These are phyloP conservation scores for sunflower (Helianthus annuus) DNA, from an alignment of 129 eudicot genomes.

Conservation along the genomic window DNA sequence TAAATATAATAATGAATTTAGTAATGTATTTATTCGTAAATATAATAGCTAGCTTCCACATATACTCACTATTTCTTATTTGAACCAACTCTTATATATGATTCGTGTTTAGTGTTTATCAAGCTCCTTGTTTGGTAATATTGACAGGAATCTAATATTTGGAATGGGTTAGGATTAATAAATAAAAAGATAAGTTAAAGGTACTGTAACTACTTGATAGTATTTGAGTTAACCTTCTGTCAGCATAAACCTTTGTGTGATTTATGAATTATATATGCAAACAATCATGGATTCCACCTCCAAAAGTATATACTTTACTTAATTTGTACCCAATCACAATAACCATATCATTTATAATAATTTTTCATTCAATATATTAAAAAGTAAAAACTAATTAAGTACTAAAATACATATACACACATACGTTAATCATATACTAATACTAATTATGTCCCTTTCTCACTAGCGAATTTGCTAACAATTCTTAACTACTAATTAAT, in stretches of 20 bases:
- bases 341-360: constrained; percentile 27
- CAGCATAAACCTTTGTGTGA: constrained; percentile 9
- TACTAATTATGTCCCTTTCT: constrained; percentile 16
- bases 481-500: constrained; percentile 35
- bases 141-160: no score
- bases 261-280: constrained; percentile 16
- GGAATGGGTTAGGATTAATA: not conserved
- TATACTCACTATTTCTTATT: no score
- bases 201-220: not conserved
- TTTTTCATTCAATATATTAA: constrained; percentile 11
- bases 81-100: no score
- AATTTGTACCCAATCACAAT: constrained; percentile 33
- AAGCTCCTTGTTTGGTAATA: no score
- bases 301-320: constrained; percentile 33
- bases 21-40: no score
- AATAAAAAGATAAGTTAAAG: not conserved
- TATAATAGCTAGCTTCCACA: no score
- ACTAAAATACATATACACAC: constrained; percentile 32
- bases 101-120: no score
- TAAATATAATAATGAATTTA: no score
- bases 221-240: not conserved
- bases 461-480: constrained; percentile 35
- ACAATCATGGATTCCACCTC: constrained; percentile 43
- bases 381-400: not conserved
- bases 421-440: constrained; percentile 16